These are phyloP conservation scores for Boletus tylopilopsis DNA, from an alignment of 768 basidiomycete species.

Conservation along the genomic window DNA sequence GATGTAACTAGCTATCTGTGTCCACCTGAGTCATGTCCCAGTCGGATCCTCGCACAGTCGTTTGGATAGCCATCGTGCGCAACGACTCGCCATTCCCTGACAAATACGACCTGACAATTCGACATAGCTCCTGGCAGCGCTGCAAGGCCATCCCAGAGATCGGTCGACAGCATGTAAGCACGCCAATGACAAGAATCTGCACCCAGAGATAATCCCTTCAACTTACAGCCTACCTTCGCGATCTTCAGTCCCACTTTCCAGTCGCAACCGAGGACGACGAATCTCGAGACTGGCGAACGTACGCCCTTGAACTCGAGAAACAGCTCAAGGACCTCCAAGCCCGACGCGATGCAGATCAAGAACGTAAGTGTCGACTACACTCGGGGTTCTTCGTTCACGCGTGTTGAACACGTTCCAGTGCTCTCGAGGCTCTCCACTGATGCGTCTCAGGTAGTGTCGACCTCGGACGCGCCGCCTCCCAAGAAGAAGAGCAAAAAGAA, in stretches of 20 bases:
- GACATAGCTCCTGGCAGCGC: constrained; percentile 17
- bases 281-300: constrained; percentile 20
- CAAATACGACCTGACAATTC: neutral
- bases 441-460: constrained; percentile 9
- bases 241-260: constrained; percentile 26
- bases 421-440: constrained; percentile 17
- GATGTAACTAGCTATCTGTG: neutral
- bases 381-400: neutral
- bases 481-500: constrained; percentile 29
- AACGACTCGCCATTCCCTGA: neutral
- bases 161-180: constrained; percentile 23
- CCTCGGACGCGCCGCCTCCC: constrained; percentile 19
- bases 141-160: constrained; percentile 26
- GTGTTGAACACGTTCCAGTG: constrained; percentile 8
- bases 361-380: constrained; percentile 12
- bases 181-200: too few species aligned
- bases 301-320: constrained; percentile 30
- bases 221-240: constrained; percentile 29
- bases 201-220: neutral
- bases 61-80: constrained; percentile 26
- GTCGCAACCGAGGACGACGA: neutral
- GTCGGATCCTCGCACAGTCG: constrained; percentile 9
- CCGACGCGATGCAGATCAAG: constrained; percentile 22
- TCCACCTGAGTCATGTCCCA: neutral
- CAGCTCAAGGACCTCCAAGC: constrained; percentile 19